A percentile compares a stretch with the other conserved stretches of the same genome.
These are phyloP conservation scores for Fraxinus paxiana DNA, from an alignment of 305 asterid genomes.

Conservation along the genomic window DNA sequence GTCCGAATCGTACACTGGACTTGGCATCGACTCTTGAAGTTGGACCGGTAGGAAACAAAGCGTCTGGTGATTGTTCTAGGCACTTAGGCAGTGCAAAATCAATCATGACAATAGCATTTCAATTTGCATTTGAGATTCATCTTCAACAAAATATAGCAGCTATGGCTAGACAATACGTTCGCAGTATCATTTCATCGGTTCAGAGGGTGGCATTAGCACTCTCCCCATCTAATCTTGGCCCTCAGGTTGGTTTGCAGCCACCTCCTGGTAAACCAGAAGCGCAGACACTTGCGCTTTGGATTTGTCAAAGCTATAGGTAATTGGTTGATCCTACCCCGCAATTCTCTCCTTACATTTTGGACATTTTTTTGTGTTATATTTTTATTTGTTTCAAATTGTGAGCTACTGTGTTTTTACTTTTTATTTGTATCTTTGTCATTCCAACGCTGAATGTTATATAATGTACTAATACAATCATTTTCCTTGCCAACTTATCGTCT, in stretches of 20 bases:
- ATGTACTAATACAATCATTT: too few relatives aligned
- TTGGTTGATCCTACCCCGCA: not conserved
- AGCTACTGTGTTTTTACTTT: not conserved
- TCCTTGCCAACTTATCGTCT: not conserved
- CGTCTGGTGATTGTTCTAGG: constrained; percentile 39
- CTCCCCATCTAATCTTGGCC: constrained; percentile 60
- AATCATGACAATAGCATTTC: constrained; percentile 94
- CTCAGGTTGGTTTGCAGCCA: constrained; percentile 45
- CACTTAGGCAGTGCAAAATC: constrained; percentile 51
- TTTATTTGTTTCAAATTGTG: not conserved
- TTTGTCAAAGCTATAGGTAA: constrained; percentile 88
- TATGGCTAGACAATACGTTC: constrained; percentile 92
- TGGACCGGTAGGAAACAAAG: constrained; percentile 49
- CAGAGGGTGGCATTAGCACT: constrained; percentile 91
- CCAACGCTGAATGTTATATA: too few relatives aligned
- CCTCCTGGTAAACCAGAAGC: constrained; percentile 87
- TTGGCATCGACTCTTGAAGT: constrained; percentile 89
- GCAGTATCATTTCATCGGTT: constrained; percentile 86
- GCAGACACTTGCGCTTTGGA: constrained; percentile 76
- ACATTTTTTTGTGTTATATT: not conserved
- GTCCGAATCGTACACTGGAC: constrained; percentile 87
- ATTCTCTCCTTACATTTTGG: not conserved
- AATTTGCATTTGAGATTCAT: constrained; percentile 80
- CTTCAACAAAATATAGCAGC: constrained; percentile 76
- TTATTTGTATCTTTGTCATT: too few relatives aligned